Conservation (phyloP, 805 yeast genomes). For the Monosporozyma aerobia region DNA sequence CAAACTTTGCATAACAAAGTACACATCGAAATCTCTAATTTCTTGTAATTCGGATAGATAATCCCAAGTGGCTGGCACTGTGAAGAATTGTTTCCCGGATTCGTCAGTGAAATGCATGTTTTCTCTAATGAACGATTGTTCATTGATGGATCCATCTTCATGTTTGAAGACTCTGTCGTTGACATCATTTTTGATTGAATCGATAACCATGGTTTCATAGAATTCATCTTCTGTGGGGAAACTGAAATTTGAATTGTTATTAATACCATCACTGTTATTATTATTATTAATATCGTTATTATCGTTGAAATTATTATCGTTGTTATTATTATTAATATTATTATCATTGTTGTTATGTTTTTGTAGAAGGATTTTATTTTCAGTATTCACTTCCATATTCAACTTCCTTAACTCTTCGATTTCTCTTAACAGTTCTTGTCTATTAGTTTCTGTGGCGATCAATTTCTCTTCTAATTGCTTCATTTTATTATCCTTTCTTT, state of each 20-base stretch:
- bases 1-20: constrained; percentile 45
- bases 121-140: constrained; percentile 2
- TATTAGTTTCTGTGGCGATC: constrained; percentile 47
- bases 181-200: constrained; percentile 1
- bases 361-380: constrained; percentile 44
- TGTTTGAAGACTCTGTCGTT: background rate
- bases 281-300: background rate
- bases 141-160: constrained; percentile 1
- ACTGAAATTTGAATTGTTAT: constrained; percentile 12
- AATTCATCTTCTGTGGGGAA: constrained; percentile 26
- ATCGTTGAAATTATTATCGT: background rate
- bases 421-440: constrained; percentile 38
- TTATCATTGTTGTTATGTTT: constrained; percentile 12
- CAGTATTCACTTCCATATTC: constrained; percentile 51
- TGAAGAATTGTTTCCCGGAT: constrained; percentile 41
- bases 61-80: constrained; percentile 78
- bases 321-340: background rate
- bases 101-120: constrained; percentile 10
- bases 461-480: constrained; percentile 59
- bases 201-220: constrained; percentile 16
- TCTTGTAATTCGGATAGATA: constrained; percentile 47
- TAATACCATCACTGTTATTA: background rate
- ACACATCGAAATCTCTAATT: constrained; percentile 43
- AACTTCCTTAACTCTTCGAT: constrained; percentile 43
- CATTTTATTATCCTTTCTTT: constrained; percentile 63